Base-by-base conservation (phyloP, 441 rosid species). In the Erodium trifolium region DNA sequence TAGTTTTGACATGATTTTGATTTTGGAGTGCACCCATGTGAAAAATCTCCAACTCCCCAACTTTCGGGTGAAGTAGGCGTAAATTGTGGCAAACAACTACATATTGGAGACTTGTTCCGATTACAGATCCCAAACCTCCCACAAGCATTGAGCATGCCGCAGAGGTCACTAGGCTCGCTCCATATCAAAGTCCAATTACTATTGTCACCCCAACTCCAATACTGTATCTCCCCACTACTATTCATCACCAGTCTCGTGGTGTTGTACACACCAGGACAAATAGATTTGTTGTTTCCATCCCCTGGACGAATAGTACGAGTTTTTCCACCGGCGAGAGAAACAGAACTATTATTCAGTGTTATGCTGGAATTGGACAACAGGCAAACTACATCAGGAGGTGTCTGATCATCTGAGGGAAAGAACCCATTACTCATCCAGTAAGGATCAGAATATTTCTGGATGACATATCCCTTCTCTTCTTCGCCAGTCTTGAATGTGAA, bases 41-140 rank as follows among this genome's bases (percentile, higher is more conserved):
- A 79, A 65, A 45, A 85, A 35, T 84, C 88, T 65, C 78, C 75
- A 0, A 64, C 53, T 34, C 14, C 62, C 94, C 92, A 87, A 11
- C 65, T 47, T 18, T 78, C 75, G 0, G 70, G 55, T 7, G 76
- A 81, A 11, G 1, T 16, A 0, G 91, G 88, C 70, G 19, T 64
- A 68, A 83, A 90, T 11, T 91, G 90, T 5, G 88, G 86, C 66
- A 86, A 72, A 66, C 96, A 90, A 53, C 79, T 82, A 59, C 96
- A 88, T 47, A 39, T 71, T 49, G 68, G 64, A 31, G 34, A 47
- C 53, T 70, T 73, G 19, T 69, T 76, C 57, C 78, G 82, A 68
- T 82, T 85, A 49, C 93, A 90, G 80, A 78, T 84, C 37, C 86
- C 91, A 0, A 79, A 85, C 47, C 71, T 76, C 57, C 96, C 93